Evolutionary conservation across 495 filamentous ascomycete species (phyloP).

Genomic region (Xylaria longipes): DNA sequence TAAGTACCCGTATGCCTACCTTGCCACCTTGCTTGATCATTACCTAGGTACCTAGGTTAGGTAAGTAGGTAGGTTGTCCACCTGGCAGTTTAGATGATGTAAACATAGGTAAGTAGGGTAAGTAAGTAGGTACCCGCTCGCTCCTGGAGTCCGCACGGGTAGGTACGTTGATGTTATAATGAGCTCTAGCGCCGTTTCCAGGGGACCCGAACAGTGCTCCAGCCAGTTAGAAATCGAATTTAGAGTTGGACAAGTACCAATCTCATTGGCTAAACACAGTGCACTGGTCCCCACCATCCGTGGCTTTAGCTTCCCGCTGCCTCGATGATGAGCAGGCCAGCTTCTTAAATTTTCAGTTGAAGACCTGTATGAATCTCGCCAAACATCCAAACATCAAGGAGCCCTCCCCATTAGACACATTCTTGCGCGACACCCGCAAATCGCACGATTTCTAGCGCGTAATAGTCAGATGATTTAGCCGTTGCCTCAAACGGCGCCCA

Average conservation of each 20-base stretch:
- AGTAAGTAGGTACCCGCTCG: no score
- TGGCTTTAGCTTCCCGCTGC: slow-evolving; percentile 10
- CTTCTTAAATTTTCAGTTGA: slow-evolving; percentile 36
- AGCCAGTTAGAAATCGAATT: neutral
- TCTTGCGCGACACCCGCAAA: slow-evolving; percentile 19
- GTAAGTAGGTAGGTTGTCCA: neutral
- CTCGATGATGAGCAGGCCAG: slow-evolving; percentile 18
- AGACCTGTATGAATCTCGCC: slow-evolving; percentile 29
- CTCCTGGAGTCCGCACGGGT: no score
- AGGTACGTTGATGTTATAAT: slow-evolving; percentile 1
- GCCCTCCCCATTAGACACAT: slow-evolving; percentile 24
- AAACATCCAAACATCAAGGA: slow-evolving; percentile 9
- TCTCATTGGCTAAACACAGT: neutral
- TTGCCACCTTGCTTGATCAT: no score
- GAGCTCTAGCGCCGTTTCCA: neutral
- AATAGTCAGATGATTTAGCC: slow-evolving; percentile 40
- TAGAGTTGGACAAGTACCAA: slow-evolving; percentile 16
- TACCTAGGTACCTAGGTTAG: no score
- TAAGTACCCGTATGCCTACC: neutral
- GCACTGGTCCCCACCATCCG: neutral
- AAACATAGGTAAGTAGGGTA: no score
- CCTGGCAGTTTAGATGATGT: no score
- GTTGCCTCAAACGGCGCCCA: slow-evolving; percentile 33
- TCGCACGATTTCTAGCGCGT: slow-evolving; percentile 1
- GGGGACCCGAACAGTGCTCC: neutral